phyloP scores from a whole-genome alignment of 1,284 basidiomycete genomes.

The Boletus nobilissimus region DNA sequence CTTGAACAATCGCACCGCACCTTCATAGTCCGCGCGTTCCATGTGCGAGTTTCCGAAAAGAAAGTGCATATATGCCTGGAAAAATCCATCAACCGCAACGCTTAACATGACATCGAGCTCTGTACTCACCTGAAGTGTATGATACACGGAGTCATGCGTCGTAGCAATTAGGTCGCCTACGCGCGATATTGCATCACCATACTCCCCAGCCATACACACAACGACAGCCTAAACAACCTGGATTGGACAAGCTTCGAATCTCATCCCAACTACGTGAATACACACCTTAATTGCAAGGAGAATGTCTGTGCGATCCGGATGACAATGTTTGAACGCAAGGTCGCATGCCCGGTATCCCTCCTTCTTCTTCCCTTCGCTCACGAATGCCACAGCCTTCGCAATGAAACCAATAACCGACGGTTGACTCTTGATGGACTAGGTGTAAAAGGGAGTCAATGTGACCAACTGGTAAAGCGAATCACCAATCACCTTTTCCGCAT shows the following conservation, averaged over 20 bases:
- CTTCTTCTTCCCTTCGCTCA: not conserved
- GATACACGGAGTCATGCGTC: not conserved
- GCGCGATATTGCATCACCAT: not conserved
- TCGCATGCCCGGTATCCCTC: not conserved
- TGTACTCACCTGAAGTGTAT: not conserved
- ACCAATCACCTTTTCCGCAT: not conserved
- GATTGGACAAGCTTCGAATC: no score
- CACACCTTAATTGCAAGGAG: conserved; percentile 4
- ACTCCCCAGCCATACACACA: not conserved
- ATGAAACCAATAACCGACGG: conserved; percentile 3
- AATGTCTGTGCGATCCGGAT: not conserved
- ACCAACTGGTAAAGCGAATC: not conserved
- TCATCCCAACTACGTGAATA: not conserved
- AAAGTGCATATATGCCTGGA: not conserved
- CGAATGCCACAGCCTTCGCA: not conserved
- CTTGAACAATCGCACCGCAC: not conserved
- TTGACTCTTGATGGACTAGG: not conserved
- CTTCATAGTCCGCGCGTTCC: not conserved
- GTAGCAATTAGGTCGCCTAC: not conserved
- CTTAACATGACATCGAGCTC: no score
- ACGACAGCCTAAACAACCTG: not conserved
- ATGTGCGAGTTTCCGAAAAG: not conserved
- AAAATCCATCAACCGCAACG: not conserved
- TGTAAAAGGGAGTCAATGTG: not conserved
- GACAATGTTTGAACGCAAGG: not conserved